phyloP scores from a whole-genome alignment of 2,329 filamentous ascomycete genomes.

The Arachnomyces sp. region DNA sequence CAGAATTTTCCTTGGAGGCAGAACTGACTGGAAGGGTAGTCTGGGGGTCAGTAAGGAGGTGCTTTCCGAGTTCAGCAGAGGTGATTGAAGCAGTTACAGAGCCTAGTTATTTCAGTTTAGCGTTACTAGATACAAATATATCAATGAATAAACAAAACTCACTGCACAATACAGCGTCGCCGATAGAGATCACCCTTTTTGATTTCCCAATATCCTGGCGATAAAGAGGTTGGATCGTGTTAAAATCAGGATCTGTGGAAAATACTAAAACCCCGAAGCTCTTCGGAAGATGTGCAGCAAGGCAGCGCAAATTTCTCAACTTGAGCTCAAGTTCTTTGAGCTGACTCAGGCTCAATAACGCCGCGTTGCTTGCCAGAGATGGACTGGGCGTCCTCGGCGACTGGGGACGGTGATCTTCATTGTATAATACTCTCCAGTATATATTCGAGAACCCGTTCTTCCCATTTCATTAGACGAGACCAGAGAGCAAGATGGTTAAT shows the following conservation, averaged over 20 bases:
- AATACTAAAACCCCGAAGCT: slow-evolving; percentile 35
- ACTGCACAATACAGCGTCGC: slow-evolving; percentile 28
- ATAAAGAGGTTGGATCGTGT: slow-evolving; percentile 24
- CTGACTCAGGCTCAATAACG: slow-evolving; percentile 13
- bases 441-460: slow-evolving; percentile 38
- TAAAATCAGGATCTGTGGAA: slow-evolving; percentile 31
- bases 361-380: neutral
- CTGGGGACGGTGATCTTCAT: neutral
- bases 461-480: slow-evolving; percentile 16
- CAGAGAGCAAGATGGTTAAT: neutral
- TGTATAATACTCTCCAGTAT: slow-evolving; percentile 32
- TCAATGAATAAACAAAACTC: neutral
- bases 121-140: no score
- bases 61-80: slow-evolving; percentile 28
- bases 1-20: slow-evolving; percentile 15
- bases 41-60: slow-evolving; percentile 25
- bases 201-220: slow-evolving; percentile 18
- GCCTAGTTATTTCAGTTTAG: slow-evolving; percentile 13
- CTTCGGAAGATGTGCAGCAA: slow-evolving; percentile 31
- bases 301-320: slow-evolving; percentile 28
- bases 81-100: slow-evolving; percentile 29
- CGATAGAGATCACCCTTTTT: slow-evolving; percentile 22
- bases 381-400: neutral
- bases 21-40: slow-evolving; percentile 12
- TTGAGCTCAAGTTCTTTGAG: slow-evolving; percentile 32